Evolutionary conservation across 2,329 filamentous ascomycete genomes (phyloP), one percentile per base, ranked within the genome.

Genomic region (Sclerotiophoma versabilis): DNA sequence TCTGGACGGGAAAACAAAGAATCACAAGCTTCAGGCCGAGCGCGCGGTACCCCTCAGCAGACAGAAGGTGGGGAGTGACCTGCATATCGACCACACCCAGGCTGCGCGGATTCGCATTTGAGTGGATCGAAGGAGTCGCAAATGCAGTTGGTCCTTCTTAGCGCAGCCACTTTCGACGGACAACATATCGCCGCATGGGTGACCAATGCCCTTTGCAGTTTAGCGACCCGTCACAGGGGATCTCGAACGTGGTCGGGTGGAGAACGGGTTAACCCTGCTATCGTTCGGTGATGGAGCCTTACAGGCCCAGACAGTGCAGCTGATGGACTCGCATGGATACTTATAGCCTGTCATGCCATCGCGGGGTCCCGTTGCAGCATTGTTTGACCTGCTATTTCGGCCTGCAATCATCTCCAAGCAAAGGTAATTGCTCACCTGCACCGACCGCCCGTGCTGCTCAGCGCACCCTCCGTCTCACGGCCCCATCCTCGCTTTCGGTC

Each of bases 71-170:
- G 39, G 23, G 51, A 34, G 51, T 25, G 45, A 45, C 51, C 51
- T 54, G 51, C 51, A 54, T 54, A 54, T 54, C 39, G 51, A 49
- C 51, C 51, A 36, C 39, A 54, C 45, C 51, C 33, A 43, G 51
- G 45, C 51, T 49, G 39, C 51, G 51, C 51, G 45, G 45, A 54
- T 49, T 54, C 39, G 29, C 27, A 36, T 27, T 41, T 41, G 45
- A 54, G 51, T 54, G 51, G 51, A 49, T 14, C 51, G 45, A 44
- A 54, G 51, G 45, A 49, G 27, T 49, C 19, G 45, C 38, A 45
- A 22, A 49, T 45, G 45, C 51, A 54, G 51, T 32, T 34, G 38
- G 38, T 39, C 27, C 15, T 10, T 27, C 15, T 38, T 54, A 54
- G 51, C 33, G 45, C 45, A 45, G 38, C 51, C 45, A 49, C 44